Conservation (phyloP, 2,329 filamentous ascomycete genomes). For the Aspergillus niger region DNA sequence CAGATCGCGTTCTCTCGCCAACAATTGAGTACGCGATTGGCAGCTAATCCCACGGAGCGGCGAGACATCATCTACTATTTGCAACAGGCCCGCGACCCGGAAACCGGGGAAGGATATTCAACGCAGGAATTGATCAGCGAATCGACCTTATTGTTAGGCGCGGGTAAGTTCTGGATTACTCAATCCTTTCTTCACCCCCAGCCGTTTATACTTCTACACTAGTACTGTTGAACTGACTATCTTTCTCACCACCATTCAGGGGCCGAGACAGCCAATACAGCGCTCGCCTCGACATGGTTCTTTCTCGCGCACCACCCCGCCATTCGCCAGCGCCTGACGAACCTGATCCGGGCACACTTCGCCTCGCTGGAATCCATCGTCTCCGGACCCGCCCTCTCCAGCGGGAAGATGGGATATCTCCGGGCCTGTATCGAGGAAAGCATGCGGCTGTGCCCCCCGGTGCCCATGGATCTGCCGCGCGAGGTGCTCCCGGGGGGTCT, state of each 20-base stretch:
- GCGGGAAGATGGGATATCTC: background rate
- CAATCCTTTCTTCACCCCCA: background rate
- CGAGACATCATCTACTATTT: background rate
- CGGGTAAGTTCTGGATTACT: background rate
- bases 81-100: background rate
- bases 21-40: background rate
- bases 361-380: background rate
- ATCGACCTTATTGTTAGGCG: background rate
- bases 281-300: background rate
- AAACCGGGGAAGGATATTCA: background rate
- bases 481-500: background rate
- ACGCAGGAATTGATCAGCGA: background rate
- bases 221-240: background rate
- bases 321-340: background rate
- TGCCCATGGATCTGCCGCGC: background rate
- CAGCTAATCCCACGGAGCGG: background rate
- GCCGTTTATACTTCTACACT: background rate
- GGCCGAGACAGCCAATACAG: background rate
- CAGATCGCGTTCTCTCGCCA: background rate
- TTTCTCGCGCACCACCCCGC: background rate
- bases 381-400: background rate
- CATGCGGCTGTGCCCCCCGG: conserved; percentile 1
- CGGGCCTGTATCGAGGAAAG: background rate
- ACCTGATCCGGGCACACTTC: background rate
- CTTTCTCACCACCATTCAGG: background rate